phyloP scores from a whole-genome alignment of 1,139 yeast species.

The Pichia sp. region DNA sequence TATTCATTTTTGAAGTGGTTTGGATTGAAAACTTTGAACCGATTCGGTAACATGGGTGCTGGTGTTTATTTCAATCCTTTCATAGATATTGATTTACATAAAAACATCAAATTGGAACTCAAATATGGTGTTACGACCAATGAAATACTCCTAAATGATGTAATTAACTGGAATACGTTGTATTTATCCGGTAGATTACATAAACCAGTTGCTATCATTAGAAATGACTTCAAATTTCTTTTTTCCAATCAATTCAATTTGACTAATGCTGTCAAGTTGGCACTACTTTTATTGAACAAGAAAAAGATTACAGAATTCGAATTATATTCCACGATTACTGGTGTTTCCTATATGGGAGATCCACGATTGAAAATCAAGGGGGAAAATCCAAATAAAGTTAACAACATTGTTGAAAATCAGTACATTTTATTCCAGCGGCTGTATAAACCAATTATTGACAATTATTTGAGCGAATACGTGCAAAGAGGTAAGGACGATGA shows the following conservation, averaged over 20 bases:
- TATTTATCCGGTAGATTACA: constrained; percentile 91
- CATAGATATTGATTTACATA: constrained; percentile 41
- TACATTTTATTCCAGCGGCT: constrained; percentile 56
- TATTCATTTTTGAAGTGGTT: constrained; percentile 60
- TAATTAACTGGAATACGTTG: constrained; percentile 74
- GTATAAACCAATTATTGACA: constrained; percentile 60
- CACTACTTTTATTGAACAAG: constrained; percentile 45
- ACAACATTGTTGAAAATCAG: constrained; percentile 79
- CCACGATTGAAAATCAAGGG: constrained; percentile 82
- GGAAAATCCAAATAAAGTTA: constrained; percentile 84
- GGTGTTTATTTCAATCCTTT: constrained; percentile 94
- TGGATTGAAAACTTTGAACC: constrained; percentile 53
- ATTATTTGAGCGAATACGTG: constrained; percentile 28
- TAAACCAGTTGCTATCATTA: constrained; percentile 78
- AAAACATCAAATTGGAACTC: constrained; percentile 34
- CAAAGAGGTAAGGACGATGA: constrained; percentile 5
- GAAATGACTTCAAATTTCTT: constrained; percentile 52
- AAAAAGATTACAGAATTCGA: constrained; percentile 41
- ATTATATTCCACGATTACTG: constrained; percentile 70
- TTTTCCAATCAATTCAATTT: constrained; percentile 71
- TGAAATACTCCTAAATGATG: constrained; percentile 53
- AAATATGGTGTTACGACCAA: constrained; percentile 83
- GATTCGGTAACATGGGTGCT: constrained; percentile 68
- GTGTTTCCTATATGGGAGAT: constrained; percentile 84
- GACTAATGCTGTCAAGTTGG: constrained; percentile 69